Evolutionary conservation across 768 basidiomycete genomes (phyloP), one percentile per base, ranked within the genome.

Genomic region (Glaciozyma antarctica): DNA sequence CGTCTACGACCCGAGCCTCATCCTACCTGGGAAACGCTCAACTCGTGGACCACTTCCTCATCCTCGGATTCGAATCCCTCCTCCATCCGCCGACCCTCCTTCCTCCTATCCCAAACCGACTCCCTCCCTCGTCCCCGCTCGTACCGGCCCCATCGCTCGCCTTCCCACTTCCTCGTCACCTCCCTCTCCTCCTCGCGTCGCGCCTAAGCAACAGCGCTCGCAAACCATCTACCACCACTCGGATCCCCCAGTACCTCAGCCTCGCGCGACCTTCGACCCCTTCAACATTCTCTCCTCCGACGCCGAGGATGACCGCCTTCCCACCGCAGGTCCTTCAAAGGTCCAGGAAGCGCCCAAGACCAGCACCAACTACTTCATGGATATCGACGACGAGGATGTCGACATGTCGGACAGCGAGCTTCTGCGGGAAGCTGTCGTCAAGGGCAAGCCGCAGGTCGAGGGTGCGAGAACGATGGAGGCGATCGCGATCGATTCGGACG

Each of bases 371-470:
- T 56, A 58, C n/a, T 45, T 19, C 43, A 41, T 38, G 9, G 64
- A 63, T 43, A 60, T 43, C 41, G 64, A 60, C 41, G 16, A 45
- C 28, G 63, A 32, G 32, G 32, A 44, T 15, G 34, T 65, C 38
- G 24, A 41, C 53, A 24, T 65, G 26, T 63, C 61, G 28, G 68
- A 69, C 30, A 65, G 64, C 58, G 68, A 65, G 30, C 32, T 69
- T 0, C 54, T 69, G 2, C 34, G 32, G 22, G 68, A 64, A 5
- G 68, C 68, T 0, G 43, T 59, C n/a, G 54, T 55, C 54, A 55
- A 55, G 54, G 54, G 54, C 26, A 52, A 28, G 24, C 30, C 51
- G 26, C 51, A 24, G 12, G 51, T 52, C 51, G 30, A 52, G 51
- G 47, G 47, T n/a, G n/a, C n/a, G 26, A 26, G n/a, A 13, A 16